Percentiles rank a stretch among this genome's conserved stretches.
These are phyloP conservation scores for Hymenoscyphus linearis DNA, from an alignment of 2,329 filamentous ascomycete species.

Conservation along the genomic window DNA sequence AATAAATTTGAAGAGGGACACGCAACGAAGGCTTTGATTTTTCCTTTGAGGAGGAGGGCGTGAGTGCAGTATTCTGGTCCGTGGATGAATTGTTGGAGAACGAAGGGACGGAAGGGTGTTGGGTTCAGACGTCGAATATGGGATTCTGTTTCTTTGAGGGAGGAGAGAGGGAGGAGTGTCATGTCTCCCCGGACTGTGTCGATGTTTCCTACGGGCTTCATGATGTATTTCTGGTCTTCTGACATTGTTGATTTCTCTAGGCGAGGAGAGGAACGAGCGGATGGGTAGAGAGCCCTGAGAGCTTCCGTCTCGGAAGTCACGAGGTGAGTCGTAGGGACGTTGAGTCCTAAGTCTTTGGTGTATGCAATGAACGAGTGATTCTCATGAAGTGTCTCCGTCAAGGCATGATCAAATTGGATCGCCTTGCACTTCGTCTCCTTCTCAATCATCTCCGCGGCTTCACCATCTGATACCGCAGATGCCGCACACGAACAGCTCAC, in stretches of 20 bases:
- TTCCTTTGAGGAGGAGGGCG: conserved; percentile 58
- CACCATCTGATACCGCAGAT: conserved; percentile 60
- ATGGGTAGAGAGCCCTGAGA: conserved; percentile 44
- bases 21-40: conserved; percentile 60
- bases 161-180: conserved; percentile 57
- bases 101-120: conserved; percentile 44
- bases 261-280: neutral
- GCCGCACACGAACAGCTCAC: conserved; percentile 62
- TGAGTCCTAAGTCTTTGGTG: conserved; percentile 48
- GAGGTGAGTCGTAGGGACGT: conserved; percentile 45
- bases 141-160: conserved; percentile 45
- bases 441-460: conserved; percentile 58
- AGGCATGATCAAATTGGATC: conserved; percentile 55
- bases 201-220: conserved; percentile 61
- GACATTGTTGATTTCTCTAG: conserved; percentile 10
- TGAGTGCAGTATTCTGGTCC: conserved; percentile 68
- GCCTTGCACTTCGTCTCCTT: conserved; percentile 52
- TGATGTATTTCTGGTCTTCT: conserved; percentile 47
- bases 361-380: conserved; percentile 61
- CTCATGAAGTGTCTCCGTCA: conserved; percentile 55
- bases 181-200: conserved; percentile 55
- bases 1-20: conserved; percentile 58
- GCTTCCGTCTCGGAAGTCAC: conserved; percentile 50
- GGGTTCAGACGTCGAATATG: conserved; percentile 47
- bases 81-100: conserved; percentile 63